A percentile compares a stretch with the other conserved stretches of the same genome.
Conservation (phyloP, 2,329 filamentous ascomycete species). For the Neopestalotiopsis sp. region DNA sequence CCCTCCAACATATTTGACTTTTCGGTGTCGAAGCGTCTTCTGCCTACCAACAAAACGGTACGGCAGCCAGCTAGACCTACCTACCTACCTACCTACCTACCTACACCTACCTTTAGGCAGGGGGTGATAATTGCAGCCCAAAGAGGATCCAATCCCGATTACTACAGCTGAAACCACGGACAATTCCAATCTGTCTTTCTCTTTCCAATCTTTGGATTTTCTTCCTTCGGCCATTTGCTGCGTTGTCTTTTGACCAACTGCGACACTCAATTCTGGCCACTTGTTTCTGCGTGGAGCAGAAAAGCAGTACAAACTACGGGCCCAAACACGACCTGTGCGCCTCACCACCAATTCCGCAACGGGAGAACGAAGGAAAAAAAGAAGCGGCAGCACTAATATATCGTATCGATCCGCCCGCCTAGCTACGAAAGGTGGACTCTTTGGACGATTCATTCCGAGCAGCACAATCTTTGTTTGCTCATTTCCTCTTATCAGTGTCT, state of each 20-base stretch:
- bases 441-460: slow-evolving; percentile 18
- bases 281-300: background rate
- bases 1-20: background rate
- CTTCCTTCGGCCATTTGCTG: background rate
- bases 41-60: background rate
- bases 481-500: background rate
- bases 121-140: slow-evolving; percentile 14
- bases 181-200: background rate
- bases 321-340: background rate
- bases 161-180: slow-evolving; percentile 2
- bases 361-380: background rate
- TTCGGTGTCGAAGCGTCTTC: background rate
- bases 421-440: slow-evolving; percentile 16
- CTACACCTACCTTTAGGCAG: background rate
- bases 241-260: slow-evolving; percentile 1
- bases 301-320: background rate
- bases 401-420: slow-evolving; percentile 6
- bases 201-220: background rate
- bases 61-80: background rate
- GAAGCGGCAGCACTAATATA: background rate
- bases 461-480: slow-evolving; percentile 4
- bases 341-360: slow-evolving; percentile 5
- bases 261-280: background rate
- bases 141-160: slow-evolving; percentile 12
- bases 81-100: background rate